phyloP scores from a whole-genome alignment of 176 grass and related monocot species.

The maize (Zea mays) region Zm-B73-REFERENCE-NAM-5.0 NC_050104.1:14150001-14150500 shows the following conservation, averaged over 20 bases:
- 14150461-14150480: slow-evolving; percentile 26
- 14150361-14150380: slow-evolving; percentile 69
- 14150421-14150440: slow-evolving; percentile 35
- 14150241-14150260: slow-evolving; percentile 9
- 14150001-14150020: slow-evolving; percentile 34
- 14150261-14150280: slow-evolving; percentile 42
- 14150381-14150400: slow-evolving; percentile 40
- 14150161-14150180: slow-evolving; percentile 26
- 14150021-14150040: slow-evolving; percentile 46
- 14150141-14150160: slow-evolving; percentile 54
- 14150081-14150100: slow-evolving; percentile 63
- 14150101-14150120: background rate
- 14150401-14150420: background rate
- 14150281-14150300: slow-evolving; percentile 62
- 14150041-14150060: slow-evolving; percentile 48
- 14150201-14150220: slow-evolving; percentile 52
- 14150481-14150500: slow-evolving; percentile 66
- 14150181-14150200: slow-evolving; percentile 47
- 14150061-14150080: slow-evolving; percentile 59
- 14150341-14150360: slow-evolving; percentile 43
- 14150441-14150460: slow-evolving; percentile 43
- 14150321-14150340: slow-evolving; percentile 50
- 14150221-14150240: slow-evolving; percentile 53
- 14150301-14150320: slow-evolving; percentile 75
- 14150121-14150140: slow-evolving; percentile 68